Evolutionary conservation across 2,329 filamentous ascomycete species (phyloP), one percentile per base, ranked within the genome.

Genomic region (Mollisiaceae sp.): DNA sequence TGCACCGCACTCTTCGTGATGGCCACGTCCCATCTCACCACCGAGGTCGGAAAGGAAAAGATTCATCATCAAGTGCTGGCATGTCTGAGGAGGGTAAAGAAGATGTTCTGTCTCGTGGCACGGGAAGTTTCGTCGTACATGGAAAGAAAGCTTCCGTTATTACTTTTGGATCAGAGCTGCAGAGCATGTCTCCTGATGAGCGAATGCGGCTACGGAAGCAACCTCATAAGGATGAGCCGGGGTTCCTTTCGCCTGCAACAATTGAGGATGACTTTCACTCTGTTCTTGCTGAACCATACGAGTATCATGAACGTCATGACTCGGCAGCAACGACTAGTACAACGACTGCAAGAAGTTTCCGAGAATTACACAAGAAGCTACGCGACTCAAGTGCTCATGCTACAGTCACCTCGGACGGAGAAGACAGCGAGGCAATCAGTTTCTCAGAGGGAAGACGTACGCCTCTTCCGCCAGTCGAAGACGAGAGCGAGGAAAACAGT

Each of bases 81-180:
- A 79, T 83, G 52, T 79, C 77, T 74, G 75, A 82, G 20, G 78
- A 83, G 73, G 65, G 75, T 68, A 69, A 77, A 79, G 81, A 91
- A 43, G 91, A 92, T 71, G 88, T 91, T 12, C 83, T 99, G 14
- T 83, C 91, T 8, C 88, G 95, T 57, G 90, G 91, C 14, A 88
- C 91, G 14, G 93, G 93, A 5, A 97, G 92, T 73, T 99, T 99
- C 77, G 97, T 95, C 4, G 89, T 99, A 4, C 95, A 99, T 75
- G 94, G 95, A 67, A 99, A 98, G 82, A 98, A 99, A 78, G 95
- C 95, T 2, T 97, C 93, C 0, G 92, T 99, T 63, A 92, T 99
- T 71, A 96, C 92, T n/a, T 96, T 99, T 76, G 93, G 94, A 9
- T 89, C 89, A n/a, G 94, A 97, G 72, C 89, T 97, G 81, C 90